Evolutionary conservation across 164 flowering plant genomes (phyloP), one percentile per base, ranked within the genome.

Genomic region (Annona squamosa): DNA sequence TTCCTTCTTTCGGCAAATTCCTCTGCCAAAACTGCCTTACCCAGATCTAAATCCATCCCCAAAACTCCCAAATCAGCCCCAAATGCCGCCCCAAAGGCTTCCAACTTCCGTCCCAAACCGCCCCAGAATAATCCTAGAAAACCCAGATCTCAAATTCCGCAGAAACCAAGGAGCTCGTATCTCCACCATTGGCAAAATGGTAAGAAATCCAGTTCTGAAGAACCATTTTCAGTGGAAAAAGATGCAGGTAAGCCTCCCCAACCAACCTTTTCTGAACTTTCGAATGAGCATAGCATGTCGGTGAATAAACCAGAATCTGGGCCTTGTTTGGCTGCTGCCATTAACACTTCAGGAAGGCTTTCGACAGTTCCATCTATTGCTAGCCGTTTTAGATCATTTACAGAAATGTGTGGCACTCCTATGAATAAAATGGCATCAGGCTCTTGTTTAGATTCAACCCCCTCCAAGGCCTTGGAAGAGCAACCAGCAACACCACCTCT

Each of bases 401-500:
- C 6, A 52, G 78, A 68, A 76, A 76, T 70, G n/a, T 71, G 77
- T 48, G 69, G 66, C 46, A 84, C 87, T 71, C 87, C 89, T 76
- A 18, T 80, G 43, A 72, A 76, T 71, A 83, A 87, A 69, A 7
- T 76, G 26, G 64, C 63, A 45, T 46, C 71, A 72, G 82, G 80
- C 68, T 78, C 75, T 77, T 71, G 46, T 71, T 69, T 81, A 46
- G 82, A 77, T 73, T 75, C 70, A 68, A 70, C 71, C n/a, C 69
- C 78, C 65, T 73, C 68, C 63, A 76, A 67, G 48, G 67, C n/a
- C 18, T 37, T 73, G 47, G 80, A 70, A 71, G 76, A 77, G 69
- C 72, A 70, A 2, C 57, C 67, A 43, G 73, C 59, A 16, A 79
- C 90, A 4, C 98, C 98, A 46, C 98, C 98, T 47, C 72, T 90